Base-by-base conservation (phyloP, 1,284 basidiomycete species). In the Leccinum fuscescens region DNA sequence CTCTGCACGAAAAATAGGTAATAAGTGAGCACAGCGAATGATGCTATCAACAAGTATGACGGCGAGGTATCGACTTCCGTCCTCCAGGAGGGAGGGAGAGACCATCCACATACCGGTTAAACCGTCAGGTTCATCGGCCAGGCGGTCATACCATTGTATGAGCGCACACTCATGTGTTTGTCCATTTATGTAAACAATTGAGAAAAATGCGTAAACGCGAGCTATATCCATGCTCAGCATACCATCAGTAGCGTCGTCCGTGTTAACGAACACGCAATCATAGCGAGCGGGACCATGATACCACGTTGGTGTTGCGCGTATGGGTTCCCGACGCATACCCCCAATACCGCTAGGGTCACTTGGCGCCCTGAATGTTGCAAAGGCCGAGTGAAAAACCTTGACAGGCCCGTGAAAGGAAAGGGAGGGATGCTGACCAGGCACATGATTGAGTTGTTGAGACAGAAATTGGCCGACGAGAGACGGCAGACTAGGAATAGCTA, bases 21-120 rank as follows among this genome's bases (percentile, higher is more conserved):
- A 29, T 11, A 52, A 17, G 11, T 33, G 50, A 15, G 17, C 50
- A 20, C 17, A 17, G 0, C 6, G 17, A 15, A 52, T 17, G 17
- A 52, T 52, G 17, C 50, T 52, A 2, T 53, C 20, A 2, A 63
- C 17, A 29, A 29, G 62, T 33, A 63, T 63, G 3, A 63, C 22
- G 0, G 57, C 39, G 3, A 63, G 14, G 24, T 63, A 27, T 14
- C 50, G 9, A 11, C 17, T 15, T 15, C 51, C 46, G 6, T 55
- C 48, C 12, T 48, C 27, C 12, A 55, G 44, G 6, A 52, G 54
- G 0, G 55, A 64, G 1, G 33, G 53, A 0, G n/a, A 7, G 1
- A 63, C 53, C 62, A 64, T 64, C 55, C 55, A 64, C 48, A 62
- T 59, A 2, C 62, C 57, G 1, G 46, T 63, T n/a, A 63, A 8